Evolutionary conservation across 2,329 filamentous ascomycete genomes (phyloP).

Genomic region (Paraconiothyrium brasiliense): DNA sequence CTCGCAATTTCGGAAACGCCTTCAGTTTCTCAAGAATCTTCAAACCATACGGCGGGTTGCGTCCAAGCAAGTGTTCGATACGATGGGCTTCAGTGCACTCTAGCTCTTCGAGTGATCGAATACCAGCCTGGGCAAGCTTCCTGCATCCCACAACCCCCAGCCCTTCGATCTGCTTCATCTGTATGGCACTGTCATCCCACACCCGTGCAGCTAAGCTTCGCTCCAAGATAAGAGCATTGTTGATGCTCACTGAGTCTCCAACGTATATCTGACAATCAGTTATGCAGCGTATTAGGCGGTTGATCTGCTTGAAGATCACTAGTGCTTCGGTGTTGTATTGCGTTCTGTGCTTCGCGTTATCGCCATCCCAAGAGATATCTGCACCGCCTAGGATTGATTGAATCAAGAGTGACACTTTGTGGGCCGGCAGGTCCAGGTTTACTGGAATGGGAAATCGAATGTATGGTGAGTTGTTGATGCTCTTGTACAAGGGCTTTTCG

Average conservation of each 20-base stretch:
- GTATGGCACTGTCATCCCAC: conserved; percentile 84
- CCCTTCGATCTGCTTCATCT: conserved; percentile 83
- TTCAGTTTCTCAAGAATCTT: conserved; percentile 71
- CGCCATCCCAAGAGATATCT: conserved; percentile 64
- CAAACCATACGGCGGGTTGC: conserved; percentile 84
- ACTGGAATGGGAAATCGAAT: conserved; percentile 78
- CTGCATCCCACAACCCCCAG: conserved; percentile 80
- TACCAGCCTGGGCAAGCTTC: conserved; percentile 75
- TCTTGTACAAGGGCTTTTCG: conserved; percentile 75
- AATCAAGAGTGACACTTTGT: conserved; percentile 82
- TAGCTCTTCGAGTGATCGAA: conserved; percentile 77
- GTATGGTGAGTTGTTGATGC: conserved; percentile 73
- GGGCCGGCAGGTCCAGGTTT: conserved; percentile 69
- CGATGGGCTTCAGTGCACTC: conserved; percentile 71
- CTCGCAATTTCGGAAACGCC: conserved; percentile 74
- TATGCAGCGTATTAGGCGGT: conserved; percentile 77
- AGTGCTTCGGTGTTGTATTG: conserved; percentile 69
- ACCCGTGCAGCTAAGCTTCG: conserved; percentile 77
- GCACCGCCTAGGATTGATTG: conserved; percentile 76
- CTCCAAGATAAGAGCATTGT: conserved; percentile 77
- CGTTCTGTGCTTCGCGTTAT: conserved; percentile 62
- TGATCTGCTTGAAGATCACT: conserved; percentile 73
- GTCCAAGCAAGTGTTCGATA: conserved; percentile 79
- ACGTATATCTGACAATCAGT: conserved; percentile 74
- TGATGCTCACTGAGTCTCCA: conserved; percentile 73